A percentile compares a stretch with the other conserved stretches of the same genome.
These are phyloP conservation scores for Lachancea waltii DNA, from an alignment of 805 yeast species.

Conservation along the genomic window DNA sequence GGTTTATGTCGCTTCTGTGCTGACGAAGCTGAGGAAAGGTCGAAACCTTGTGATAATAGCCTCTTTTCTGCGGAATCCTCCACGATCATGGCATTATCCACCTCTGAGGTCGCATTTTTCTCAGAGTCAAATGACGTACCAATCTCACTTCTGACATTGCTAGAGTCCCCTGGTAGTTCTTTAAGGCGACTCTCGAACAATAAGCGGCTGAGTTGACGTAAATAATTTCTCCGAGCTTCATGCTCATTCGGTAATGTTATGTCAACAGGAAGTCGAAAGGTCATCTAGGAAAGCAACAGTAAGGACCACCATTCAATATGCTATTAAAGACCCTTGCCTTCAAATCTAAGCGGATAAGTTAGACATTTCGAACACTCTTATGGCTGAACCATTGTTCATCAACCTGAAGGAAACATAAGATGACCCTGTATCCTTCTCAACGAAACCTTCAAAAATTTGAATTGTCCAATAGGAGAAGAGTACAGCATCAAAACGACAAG, in stretches of 20 bases:
- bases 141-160: neutral
- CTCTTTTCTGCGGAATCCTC: neutral
- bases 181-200: neutral
- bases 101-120: neutral
- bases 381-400: too few species aligned
- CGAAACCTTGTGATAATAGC: neutral
- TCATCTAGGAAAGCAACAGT: neutral
- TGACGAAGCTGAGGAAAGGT: neutral
- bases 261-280: too few species aligned
- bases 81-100: neutral
- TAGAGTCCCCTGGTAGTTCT: neutral
- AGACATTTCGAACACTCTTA: too few species aligned
- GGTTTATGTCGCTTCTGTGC: neutral
- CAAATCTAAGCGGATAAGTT: neutral
- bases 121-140: neutral
- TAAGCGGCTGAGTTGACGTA: constrained; percentile 4
- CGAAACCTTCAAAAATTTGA: constrained; percentile 5
- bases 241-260: neutral
- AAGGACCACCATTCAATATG: neutral
- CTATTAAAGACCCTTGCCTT: neutral
- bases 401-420: neutral
- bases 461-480: constrained; percentile 10
- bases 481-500: neutral
- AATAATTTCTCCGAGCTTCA: neutral
- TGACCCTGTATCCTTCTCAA: neutral